Percentiles rank a stretch among this genome's conserved stretches.
These are phyloP conservation scores for Pholiota molesta DNA, from an alignment of 768 basidiomycete genomes.

Conservation along the genomic window DNA sequence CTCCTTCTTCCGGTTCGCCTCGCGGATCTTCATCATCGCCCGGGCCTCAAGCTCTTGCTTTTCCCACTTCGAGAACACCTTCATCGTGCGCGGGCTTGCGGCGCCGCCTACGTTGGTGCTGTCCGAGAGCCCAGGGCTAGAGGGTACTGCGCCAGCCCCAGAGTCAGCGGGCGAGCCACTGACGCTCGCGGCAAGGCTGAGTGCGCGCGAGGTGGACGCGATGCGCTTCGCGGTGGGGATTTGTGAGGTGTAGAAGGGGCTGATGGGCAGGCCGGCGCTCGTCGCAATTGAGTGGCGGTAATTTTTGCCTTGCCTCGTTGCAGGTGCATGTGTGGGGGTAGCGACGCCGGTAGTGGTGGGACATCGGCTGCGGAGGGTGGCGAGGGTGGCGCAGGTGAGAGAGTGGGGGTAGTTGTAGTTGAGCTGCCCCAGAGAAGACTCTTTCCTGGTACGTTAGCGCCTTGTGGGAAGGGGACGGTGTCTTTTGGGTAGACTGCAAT, in stretches of 20 bases:
- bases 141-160: neutral
- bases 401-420: constrained; percentile 41
- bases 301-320: neutral
- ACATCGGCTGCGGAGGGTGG: constrained; percentile 30
- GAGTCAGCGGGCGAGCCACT: constrained; percentile 18
- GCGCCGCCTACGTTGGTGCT: constrained; percentile 49
- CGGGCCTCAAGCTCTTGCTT: constrained; percentile 84
- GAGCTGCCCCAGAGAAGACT: constrained; percentile 67
- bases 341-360: neutral
- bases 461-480: neutral
- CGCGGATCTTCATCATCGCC: constrained; percentile 73
- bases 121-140: constrained; percentile 39
- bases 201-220: constrained; percentile 46
- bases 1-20: constrained; percentile 47
- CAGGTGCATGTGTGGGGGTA: neutral
- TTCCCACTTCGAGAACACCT: constrained; percentile 78
- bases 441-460: constrained; percentile 48
- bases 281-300: constrained; percentile 47
- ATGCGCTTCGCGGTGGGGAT: constrained; percentile 35
- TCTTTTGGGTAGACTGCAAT: neutral
- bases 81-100: constrained; percentile 28
- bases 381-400: constrained; percentile 35
- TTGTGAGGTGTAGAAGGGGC: constrained; percentile 47
- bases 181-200: constrained; percentile 31
- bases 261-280: constrained; percentile 46